A percentile compares a stretch with the other conserved stretches of the same genome.
Evolutionary conservation across 1,284 basidiomycete genomes (phyloP).

Genomic region (Apiotrichum veenhuisii): DNA sequence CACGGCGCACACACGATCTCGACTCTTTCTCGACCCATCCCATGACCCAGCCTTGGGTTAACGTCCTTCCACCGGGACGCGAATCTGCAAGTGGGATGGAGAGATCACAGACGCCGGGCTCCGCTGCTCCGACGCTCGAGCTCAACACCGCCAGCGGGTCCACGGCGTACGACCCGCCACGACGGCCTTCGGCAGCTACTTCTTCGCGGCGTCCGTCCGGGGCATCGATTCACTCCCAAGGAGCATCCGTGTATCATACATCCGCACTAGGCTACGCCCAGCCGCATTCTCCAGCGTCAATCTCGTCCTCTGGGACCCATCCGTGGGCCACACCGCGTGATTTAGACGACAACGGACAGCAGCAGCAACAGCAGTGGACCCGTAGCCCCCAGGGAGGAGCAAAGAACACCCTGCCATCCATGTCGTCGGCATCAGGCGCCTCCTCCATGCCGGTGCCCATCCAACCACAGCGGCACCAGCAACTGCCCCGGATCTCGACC

Average conservation of each 20-base stretch:
- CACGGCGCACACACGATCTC: background rate
- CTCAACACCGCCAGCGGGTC: background rate
- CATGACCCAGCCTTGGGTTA: slow-evolving; percentile 5
- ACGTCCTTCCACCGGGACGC: background rate
- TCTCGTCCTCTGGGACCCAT: slow-evolving; percentile 24
- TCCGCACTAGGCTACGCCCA: background rate
- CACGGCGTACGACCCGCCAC: slow-evolving; percentile 1
- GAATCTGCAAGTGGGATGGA: slow-evolving; percentile 2
- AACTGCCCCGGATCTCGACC: slow-evolving; percentile 26
- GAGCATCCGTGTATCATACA: background rate
- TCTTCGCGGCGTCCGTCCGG: slow-evolving; percentile 22
- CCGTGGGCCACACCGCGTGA: slow-evolving; percentile 13
- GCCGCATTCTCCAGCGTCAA: slow-evolving; percentile 24
- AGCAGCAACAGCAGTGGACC: slow-evolving; percentile 5
- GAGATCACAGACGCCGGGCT: background rate
- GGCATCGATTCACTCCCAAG: slow-evolving; percentile 20
- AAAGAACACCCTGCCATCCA: background rate
- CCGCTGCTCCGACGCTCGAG: background rate
- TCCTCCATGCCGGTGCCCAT: background rate
- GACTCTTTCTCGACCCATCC: background rate
- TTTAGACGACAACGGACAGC: background rate
- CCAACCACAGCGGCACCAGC: background rate
- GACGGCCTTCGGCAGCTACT: background rate
- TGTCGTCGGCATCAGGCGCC: background rate
- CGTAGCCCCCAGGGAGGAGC: slow-evolving; percentile 4